Base-by-base conservation (phyloP, 2,329 filamentous ascomycete genomes). In the Nemania serpens region DNA sequence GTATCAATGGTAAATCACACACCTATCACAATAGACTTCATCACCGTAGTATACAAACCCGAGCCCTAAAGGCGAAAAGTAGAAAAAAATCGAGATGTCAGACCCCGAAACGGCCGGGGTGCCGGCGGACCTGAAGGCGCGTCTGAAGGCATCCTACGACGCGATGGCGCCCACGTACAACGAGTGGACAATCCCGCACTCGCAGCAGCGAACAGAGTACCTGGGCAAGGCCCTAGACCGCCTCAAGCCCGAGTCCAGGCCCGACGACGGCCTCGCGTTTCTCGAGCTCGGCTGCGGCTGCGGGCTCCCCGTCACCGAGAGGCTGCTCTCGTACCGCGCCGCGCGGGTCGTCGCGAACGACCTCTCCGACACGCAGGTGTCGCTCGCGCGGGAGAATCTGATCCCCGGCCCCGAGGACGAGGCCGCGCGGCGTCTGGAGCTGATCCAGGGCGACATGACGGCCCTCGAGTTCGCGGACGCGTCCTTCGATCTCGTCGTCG, bases 401-500 rank as follows among this genome's bases (percentile, higher is more conserved):
- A 45, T 60, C 15, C 10, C 41, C 2, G 29, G n/a, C 2, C 17
- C 43, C 9, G 51, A 57, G 6, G 55, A 47, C 11, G 49, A 56
- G 43, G 42, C 11, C 5, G 42, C 42, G 37, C 25, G 17, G 5
- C 65, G 69, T 5, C 58, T 76, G 10, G 52, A 63, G 25, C 75
- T 77, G 50, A 49, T 70, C 18, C 66, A 75, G 54, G 73, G 75
- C 49, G 78, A 80, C 69, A 79, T 80, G 76, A 73, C 70, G 62
- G 58, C 62, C 1, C 72, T 79, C 5, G 53, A 66, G 2, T 78
- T 78, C 52, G 37, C 66, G 0, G 59, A 64, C 0, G 69, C 46
- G 0, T 73, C 74, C 0, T 76, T 86, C 57, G 78, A 84, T 59
- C 82, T 78, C 4, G 76, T 84, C 1, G 66, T 82, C 1, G 83